Base-by-base conservation (phyloP, 352 stramenopile species). In the Aphanomyces astaci region DNA sequence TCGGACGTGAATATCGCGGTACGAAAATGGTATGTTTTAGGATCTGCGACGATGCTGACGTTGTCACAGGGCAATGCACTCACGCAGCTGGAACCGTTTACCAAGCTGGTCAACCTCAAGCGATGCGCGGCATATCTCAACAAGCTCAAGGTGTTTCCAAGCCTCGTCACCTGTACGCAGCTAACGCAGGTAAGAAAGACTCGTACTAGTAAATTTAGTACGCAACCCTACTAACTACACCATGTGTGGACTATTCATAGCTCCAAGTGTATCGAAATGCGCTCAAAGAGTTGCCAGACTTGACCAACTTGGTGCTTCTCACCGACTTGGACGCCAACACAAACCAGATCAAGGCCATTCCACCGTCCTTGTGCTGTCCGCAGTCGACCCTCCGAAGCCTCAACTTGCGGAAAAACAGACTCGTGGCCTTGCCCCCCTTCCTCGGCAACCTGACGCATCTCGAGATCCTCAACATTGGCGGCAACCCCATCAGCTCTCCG, bases 391-490 rank as follows among this genome's bases (percentile, higher is more conserved):
- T 74, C 15, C 60, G 71, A 30, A 33, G 52, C 17, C 40, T 74
- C 5, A 90, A 83, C 43, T 66, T 93, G 39, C 76, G 82, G 33
- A 81, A 81, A 55, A 91, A 90, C 63, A 63, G 76, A 15, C 60
- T 95, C 24, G 72, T 66, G 19, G 25, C 56, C n/a, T 74, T 95
- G 15, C 77, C 79, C 17, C 11, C 70, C 25, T 78, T 81, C 53
- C 55, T 95, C 19, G 73, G 68, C 0, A 56, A 59, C 3, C 89
- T 85, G 59, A 64, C 76, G 32, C 67, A 60, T 0, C 67, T 95
- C 11, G 79, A 90, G 67, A 90, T 89, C 27, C 63, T 95, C 25
- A 84, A 93, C 31, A 72, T 90, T 17, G 83, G 82, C 32, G 54
- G 64, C 24, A 95, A 95, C 64, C 78, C 82, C 27, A 75, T 92